These are phyloP conservation scores for Aspergillus sparsus DNA, from an alignment of 495 filamentous ascomycete species.

Conservation along the genomic window DNA sequence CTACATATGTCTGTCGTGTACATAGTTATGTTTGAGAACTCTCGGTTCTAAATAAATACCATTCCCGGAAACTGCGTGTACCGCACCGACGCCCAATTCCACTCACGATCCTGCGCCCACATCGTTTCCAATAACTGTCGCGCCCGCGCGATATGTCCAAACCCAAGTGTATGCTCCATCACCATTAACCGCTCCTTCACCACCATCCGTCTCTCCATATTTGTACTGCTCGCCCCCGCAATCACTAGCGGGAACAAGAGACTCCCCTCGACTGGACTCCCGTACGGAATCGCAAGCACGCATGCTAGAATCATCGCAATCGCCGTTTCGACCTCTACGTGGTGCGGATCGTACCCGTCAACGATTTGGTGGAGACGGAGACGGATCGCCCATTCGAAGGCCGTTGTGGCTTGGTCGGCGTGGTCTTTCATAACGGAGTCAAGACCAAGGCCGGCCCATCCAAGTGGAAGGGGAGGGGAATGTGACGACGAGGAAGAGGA, in stretches of 20 bases:
- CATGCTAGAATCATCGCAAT: slow-evolving; percentile 22
- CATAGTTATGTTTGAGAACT: too few species aligned
- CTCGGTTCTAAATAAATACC: slow-evolving; percentile 25
- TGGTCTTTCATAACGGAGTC: not conserved
- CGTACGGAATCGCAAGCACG: slow-evolving; percentile 29
- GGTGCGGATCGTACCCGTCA: slow-evolving; percentile 28
- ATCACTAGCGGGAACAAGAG: slow-evolving; percentile 34
- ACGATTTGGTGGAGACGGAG: slow-evolving; percentile 35
- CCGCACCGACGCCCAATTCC: slow-evolving; percentile 32
- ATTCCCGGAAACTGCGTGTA: slow-evolving; percentile 34
- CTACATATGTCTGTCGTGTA: too few species aligned
- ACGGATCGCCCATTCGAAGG: slow-evolving; percentile 35
- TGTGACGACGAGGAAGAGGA: too few species aligned
- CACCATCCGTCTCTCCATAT: slow-evolving; percentile 30
- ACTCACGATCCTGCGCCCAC: slow-evolving; percentile 20
- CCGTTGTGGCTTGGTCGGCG: slow-evolving; percentile 25
- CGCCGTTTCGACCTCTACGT: slow-evolving; percentile 26
- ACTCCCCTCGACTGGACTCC: slow-evolving; percentile 31
- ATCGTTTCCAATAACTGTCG: slow-evolving; percentile 29
- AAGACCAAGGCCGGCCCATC: too few species aligned
- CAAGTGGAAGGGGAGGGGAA: too few species aligned
- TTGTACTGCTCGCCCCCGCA: slow-evolving; percentile 28
- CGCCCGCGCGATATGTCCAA: slow-evolving; percentile 30
- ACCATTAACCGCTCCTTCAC: slow-evolving; percentile 36
- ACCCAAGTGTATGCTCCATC: slow-evolving; percentile 34